Evolutionary conservation across 202 grass and related monocot genomes (phyloP).

Genomic region (Musa balbisiana): DNA sequence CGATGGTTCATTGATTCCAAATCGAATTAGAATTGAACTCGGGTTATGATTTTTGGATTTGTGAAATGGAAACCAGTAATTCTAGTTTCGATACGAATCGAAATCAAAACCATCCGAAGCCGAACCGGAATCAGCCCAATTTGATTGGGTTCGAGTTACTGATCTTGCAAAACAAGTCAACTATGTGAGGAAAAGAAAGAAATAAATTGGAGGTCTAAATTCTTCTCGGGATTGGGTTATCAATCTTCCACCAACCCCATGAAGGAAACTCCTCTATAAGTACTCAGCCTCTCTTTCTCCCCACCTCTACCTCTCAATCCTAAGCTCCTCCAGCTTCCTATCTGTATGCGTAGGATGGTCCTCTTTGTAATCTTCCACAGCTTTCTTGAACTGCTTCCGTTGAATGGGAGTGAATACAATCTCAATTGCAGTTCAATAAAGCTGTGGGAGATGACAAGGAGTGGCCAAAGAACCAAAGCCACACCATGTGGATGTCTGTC

Average conservation of each 20-base stretch:
- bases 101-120: too few species aligned
- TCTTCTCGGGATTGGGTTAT: slow-evolving; percentile 36
- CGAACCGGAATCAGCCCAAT: too few species aligned
- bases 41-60: too few species aligned
- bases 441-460: slow-evolving; percentile 41
- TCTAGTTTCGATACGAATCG: too few species aligned
- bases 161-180: too few species aligned
- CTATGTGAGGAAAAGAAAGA: too few species aligned
- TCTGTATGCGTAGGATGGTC: slow-evolving; percentile 14
- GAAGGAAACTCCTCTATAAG: slow-evolving; percentile 6
- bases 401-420: neutral
- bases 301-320: neutral
- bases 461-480: slow-evolving; percentile 13
- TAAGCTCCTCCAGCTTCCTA: neutral
- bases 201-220: neutral
- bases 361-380: slow-evolving; percentile 42
- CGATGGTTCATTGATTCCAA: too few species aligned
- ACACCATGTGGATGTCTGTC: too few species aligned
- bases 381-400: slow-evolving; percentile 43
- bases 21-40: too few species aligned
- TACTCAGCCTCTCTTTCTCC: neutral
- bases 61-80: too few species aligned
- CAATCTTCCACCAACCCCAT: neutral
- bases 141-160: too few species aligned
- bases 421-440: slow-evolving; percentile 35